Percentiles rank a stretch among this genome's conserved stretches.
Conservation (phyloP, 2,329 filamentous ascomycete species). For the Stagonosporopsis vannaccii region DNA sequence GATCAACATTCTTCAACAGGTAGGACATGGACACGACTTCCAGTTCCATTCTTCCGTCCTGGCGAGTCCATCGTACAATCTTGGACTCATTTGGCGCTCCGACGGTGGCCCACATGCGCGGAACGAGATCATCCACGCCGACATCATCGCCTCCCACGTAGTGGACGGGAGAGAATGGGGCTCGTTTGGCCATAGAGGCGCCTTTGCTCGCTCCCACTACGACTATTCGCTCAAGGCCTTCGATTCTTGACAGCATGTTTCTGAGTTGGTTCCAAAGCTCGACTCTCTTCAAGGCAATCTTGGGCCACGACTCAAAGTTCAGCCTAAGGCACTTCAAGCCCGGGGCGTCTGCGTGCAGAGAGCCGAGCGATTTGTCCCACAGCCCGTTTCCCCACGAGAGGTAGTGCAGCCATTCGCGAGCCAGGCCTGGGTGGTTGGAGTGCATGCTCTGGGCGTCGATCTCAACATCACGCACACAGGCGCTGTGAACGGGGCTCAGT, state of each 20-base stretch:
- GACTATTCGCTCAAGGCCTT: conserved; percentile 42
- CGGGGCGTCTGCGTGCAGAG: conserved; percentile 38
- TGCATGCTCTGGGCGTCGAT: conserved; percentile 45
- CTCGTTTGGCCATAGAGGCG: conserved; percentile 37
- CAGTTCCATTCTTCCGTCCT: conserved; percentile 36
- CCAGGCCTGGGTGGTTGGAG: conserved; percentile 30
- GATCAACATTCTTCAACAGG: conserved; percentile 28
- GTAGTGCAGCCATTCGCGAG: conserved; percentile 49
- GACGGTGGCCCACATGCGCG: conserved; percentile 43
- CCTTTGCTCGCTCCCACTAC: conserved; percentile 45
- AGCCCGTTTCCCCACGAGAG: conserved; percentile 33
- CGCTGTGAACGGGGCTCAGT: conserved; percentile 28
- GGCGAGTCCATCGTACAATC: conserved; percentile 42
- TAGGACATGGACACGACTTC: conserved; percentile 39
- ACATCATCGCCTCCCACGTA: conserved; percentile 49
- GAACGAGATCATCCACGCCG: conserved; percentile 42
- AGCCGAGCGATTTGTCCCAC: conserved; percentile 29
- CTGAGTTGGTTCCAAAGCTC: conserved; percentile 45
- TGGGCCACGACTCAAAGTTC: conserved; percentile 48
- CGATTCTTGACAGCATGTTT: conserved; percentile 36
- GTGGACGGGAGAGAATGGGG: conserved; percentile 48
- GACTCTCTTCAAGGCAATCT: conserved; percentile 35
- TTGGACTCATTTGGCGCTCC: conserved; percentile 28
- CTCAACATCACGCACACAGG: conserved; percentile 44
- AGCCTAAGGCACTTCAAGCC: conserved; percentile 43